Base-by-base conservation (phyloP, 805 yeast species). In the Wickerhamomyces chambardii region DNA sequence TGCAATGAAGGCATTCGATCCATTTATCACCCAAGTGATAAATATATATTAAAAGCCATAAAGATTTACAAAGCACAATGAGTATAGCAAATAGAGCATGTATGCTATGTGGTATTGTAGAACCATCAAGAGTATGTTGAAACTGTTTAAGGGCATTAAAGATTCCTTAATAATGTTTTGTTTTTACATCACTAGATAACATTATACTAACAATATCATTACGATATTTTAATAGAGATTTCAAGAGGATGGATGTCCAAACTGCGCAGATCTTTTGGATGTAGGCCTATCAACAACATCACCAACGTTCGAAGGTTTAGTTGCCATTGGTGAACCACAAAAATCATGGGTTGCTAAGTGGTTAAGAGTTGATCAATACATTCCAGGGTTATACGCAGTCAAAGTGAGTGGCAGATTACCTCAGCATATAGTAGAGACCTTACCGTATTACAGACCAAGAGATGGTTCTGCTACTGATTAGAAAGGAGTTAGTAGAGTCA, bases 311-410 rank as follows among this genome's bases (percentile, higher is more conserved):
- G 98, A 90, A 64, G 98, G 98, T 0, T 64, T 84, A 25, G 95
- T 90, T 5, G 96, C 97, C 3, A 68, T 86, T 42, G 86, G 94
- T 33, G 87, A 82, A 40, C 86, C 90, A 34, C 74, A 76, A 34
- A 73, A 70, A 26, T 85, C 96, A 2, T 90, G 98, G 98, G 96
- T 86, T 28, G 96, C 96, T 14, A 76, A 84, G 53, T 90, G 98
- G 98, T 65, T 90, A 37, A 75, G 97, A 57, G 80, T 90, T 24
- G 95, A 85, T 51, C 80, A 84, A 15, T 85, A 86, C 54, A 79
- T 76, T 17, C 84, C 94, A 1, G 98, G 97, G 0, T 56, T 90
- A 47, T 87, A 92, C 48, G 98, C 98, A 1, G 95, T 89, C 22
- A 84, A 90, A 51, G 90, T 92, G 6, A 81, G 78, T 46, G 98